These are phyloP conservation scores for Paracorniculantispora psalliotae DNA, from an alignment of 2,329 filamentous ascomycete genomes.

Conservation along the genomic window DNA sequence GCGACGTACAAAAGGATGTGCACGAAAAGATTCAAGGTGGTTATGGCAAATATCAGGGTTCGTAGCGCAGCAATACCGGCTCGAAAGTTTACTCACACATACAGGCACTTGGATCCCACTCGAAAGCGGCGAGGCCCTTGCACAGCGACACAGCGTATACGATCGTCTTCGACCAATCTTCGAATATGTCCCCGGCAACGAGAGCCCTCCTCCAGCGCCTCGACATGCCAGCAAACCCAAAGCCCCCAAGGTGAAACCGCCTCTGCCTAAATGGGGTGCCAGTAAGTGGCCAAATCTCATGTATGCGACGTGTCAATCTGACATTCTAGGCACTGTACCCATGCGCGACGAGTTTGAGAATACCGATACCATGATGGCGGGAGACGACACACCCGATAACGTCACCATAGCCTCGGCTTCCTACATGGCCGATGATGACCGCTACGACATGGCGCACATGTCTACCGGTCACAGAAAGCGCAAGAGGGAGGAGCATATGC, in stretches of 20 bases:
- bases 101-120: conserved; percentile 94
- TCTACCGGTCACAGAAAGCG: conserved; percentile 64
- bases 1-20: conserved; percentile 91
- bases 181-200: conserved; percentile 77
- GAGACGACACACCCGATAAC: conserved; percentile 79
- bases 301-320: not conserved
- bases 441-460: conserved; percentile 63
- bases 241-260: conserved; percentile 50
- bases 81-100: no score
- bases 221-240: conserved; percentile 89
- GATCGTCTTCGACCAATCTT: conserved; percentile 83
- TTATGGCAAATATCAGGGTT: conserved; percentile 97
- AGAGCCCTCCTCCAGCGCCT: conserved; percentile 87
- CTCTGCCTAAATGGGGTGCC: conserved; percentile 54
- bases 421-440: conserved; percentile 78
- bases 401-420: conserved; percentile 78
- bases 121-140: conserved; percentile 71
- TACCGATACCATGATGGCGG: conserved; percentile 57
- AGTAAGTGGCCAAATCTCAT: conserved; percentile 20
- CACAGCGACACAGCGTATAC: conserved; percentile 80
- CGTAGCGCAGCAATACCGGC: no score
- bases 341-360: conserved; percentile 59
- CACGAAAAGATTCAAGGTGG: conserved; percentile 98
- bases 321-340: conserved; percentile 4
- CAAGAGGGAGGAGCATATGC: conserved; percentile 62